Percentiles rank a stretch among this genome's conserved stretches.
These are phyloP conservation scores for Tolypocladium endophyticum DNA, from an alignment of 2,329 filamentous ascomycete species.

Conservation along the genomic window DNA sequence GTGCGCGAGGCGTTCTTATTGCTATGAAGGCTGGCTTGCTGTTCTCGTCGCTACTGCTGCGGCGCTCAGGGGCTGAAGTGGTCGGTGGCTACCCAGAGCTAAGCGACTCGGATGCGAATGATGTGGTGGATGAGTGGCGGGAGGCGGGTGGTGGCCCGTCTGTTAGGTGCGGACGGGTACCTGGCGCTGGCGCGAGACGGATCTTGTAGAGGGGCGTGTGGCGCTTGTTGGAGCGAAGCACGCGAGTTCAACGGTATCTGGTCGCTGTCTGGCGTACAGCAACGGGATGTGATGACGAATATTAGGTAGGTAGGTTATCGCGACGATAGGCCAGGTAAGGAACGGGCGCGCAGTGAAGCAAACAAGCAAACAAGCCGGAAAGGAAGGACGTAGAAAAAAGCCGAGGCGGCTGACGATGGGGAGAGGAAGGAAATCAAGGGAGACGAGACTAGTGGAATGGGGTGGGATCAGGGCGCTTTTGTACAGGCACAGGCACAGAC, in stretches of 20 bases:
- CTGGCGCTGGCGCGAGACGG: slow-evolving; percentile 9
- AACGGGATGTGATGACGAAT: not conserved
- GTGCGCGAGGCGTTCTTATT: not conserved
- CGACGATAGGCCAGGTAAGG: not conserved
- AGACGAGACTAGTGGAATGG: slow-evolving; percentile 3
- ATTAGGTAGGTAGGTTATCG: not conserved
- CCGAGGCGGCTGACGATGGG: slow-evolving; percentile 4
- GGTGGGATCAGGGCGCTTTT: slow-evolving; percentile 10
- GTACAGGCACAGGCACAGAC: slow-evolving; percentile 2
- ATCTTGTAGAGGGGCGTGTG: slow-evolving; percentile 5
- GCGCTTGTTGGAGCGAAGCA: slow-evolving; percentile 3
- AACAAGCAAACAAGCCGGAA: slow-evolving; percentile 1
- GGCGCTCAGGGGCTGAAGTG: not conserved
- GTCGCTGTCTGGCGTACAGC: not conserved
- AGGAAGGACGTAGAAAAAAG: not conserved
- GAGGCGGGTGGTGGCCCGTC: not conserved
- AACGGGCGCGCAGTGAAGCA: not conserved
- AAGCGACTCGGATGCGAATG: not conserved
- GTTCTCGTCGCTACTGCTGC: not conserved
- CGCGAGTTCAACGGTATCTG: not conserved
- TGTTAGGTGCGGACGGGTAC: slow-evolving; percentile 9
- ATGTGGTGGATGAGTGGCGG: not conserved
- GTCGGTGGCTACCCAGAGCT: not conserved
- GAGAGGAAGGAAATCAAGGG: slow-evolving; percentile 1
- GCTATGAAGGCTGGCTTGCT: not conserved